Conservation (phyloP, 2,329 filamentous ascomycete genomes). For the Fusarium brachygibbosum region DNA sequence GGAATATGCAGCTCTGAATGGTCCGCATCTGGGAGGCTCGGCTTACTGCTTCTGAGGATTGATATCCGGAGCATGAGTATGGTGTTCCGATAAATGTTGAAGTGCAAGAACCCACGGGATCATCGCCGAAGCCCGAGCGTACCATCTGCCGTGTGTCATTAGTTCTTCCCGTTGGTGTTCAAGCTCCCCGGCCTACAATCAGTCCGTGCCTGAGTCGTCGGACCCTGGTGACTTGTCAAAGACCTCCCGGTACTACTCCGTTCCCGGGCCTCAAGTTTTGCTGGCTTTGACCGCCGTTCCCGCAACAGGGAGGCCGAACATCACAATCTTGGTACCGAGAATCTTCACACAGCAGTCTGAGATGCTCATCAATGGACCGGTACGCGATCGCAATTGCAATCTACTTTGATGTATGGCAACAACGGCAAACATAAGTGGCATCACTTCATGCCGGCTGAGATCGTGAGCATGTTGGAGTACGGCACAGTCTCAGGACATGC, state of each 20-base stretch:
- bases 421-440: constrained; percentile 24
- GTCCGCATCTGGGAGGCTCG: constrained; percentile 8
- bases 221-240: constrained; percentile 16
- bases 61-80: constrained; percentile 14
- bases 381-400: not conserved
- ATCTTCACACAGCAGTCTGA: constrained; percentile 13
- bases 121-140: constrained; percentile 35
- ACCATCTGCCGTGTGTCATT: constrained; percentile 18
- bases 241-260: constrained; percentile 7
- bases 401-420: constrained; percentile 7
- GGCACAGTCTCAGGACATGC: constrained; percentile 35
- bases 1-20: constrained; percentile 5
- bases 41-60: constrained; percentile 17
- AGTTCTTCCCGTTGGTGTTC: constrained; percentile 4
- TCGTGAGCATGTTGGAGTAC: constrained; percentile 27
- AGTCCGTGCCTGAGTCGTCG: constrained; percentile 3
- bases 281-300: constrained; percentile 32
- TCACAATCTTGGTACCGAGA: constrained; percentile 13
- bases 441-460: constrained; percentile 3
- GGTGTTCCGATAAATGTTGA: constrained; percentile 8
- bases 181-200: constrained; percentile 19
- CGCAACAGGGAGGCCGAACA: constrained; percentile 17
- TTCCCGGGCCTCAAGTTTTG: constrained; percentile 23
- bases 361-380: not conserved
- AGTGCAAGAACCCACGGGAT: not conserved